Conservation (phyloP, 768 basidiomycete genomes). For the Sarcodon sp. region DNA sequence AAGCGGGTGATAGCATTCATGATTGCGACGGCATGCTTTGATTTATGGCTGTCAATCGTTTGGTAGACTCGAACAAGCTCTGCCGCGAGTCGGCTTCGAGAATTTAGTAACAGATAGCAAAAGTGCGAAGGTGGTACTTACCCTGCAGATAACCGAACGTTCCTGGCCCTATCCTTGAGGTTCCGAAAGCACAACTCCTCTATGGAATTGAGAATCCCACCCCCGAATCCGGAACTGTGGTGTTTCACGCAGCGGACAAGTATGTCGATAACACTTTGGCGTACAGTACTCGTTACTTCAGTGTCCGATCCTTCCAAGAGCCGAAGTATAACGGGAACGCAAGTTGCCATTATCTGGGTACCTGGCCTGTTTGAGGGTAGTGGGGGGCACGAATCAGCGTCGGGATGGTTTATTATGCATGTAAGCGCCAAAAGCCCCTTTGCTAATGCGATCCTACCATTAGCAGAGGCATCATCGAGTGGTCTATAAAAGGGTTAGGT, state of each 20-base stretch:
- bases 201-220: slow-evolving; percentile 14
- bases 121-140: slow-evolving; percentile 18
- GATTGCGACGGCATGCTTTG: slow-evolving; percentile 22
- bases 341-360: slow-evolving; percentile 16
- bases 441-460: slow-evolving; percentile 20
- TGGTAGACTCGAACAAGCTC: slow-evolving; percentile 33
- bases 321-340: slow-evolving; percentile 21
- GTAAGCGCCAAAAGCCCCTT: slow-evolving; percentile 8
- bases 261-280: slow-evolving; percentile 13
- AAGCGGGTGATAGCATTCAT: slow-evolving; percentile 34
- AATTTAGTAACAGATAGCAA: slow-evolving; percentile 1
- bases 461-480: slow-evolving; percentile 17
- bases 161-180: slow-evolving; percentile 40
- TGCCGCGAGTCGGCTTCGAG: slow-evolving; percentile 31
- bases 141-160: slow-evolving; percentile 59
- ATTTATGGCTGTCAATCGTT: slow-evolving; percentile 17
- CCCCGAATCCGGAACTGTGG: slow-evolving; percentile 8
- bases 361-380: slow-evolving; percentile 2
- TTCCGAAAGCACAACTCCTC: slow-evolving; percentile 32
- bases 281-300: slow-evolving; percentile 34
- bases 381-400: slow-evolving; percentile 3
- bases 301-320: slow-evolving; percentile 34
- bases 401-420: slow-evolving; percentile 9
- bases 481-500: slow-evolving; percentile 17
- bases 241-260: slow-evolving; percentile 9